A percentile compares a stretch with the other conserved stretches of the same genome.
These are phyloP conservation scores for Guyanaporus albipodus DNA, from an alignment of 768 basidiomycete genomes.

Conservation along the genomic window DNA sequence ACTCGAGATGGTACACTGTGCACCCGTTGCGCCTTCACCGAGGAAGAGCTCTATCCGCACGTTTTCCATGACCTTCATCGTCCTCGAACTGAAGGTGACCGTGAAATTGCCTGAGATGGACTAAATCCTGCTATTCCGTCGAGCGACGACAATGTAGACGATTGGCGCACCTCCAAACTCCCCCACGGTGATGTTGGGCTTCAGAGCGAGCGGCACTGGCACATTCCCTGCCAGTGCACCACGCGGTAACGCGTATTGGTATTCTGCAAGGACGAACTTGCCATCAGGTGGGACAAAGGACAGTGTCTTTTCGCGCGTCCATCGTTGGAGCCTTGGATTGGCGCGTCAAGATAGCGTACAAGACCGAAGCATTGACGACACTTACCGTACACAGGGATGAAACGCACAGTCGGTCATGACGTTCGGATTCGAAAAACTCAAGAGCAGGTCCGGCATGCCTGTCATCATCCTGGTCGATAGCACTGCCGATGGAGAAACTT, in stretches of 20 bases:
- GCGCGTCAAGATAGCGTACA: constrained; percentile 4
- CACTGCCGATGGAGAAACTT: neutral
- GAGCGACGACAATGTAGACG: neutral
- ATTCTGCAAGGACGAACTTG: constrained; percentile 78
- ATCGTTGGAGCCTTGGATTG: constrained; percentile 63
- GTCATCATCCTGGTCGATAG: constrained; percentile 6
- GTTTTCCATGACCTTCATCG: constrained; percentile 65
- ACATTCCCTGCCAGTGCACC: constrained; percentile 39
- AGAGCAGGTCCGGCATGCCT: constrained; percentile 87
- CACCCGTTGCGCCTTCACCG: constrained; percentile 67
- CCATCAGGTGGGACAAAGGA: constrained; percentile 97
- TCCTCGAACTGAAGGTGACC: constrained; percentile 59
- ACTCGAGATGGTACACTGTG: constrained; percentile 66
- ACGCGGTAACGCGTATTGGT: constrained; percentile 56
- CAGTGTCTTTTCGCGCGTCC: constrained; percentile 68
- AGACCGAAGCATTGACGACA: neutral
- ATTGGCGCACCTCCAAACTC: constrained; percentile 30
- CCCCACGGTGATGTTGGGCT: constrained; percentile 34
- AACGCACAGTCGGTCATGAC: constrained; percentile 78
- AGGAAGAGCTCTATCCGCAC: constrained; percentile 69
- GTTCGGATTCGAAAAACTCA: constrained; percentile 73
- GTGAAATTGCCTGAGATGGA: constrained; percentile 51
- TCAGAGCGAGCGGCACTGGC: constrained; percentile 50
- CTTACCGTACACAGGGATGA: constrained; percentile 89
- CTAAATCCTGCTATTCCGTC: neutral